Evolutionary conservation across 306 rosid genomes (phyloP), one percentile per base, ranked within the genome.

Genomic region (Medicago ruthenica): DNA sequence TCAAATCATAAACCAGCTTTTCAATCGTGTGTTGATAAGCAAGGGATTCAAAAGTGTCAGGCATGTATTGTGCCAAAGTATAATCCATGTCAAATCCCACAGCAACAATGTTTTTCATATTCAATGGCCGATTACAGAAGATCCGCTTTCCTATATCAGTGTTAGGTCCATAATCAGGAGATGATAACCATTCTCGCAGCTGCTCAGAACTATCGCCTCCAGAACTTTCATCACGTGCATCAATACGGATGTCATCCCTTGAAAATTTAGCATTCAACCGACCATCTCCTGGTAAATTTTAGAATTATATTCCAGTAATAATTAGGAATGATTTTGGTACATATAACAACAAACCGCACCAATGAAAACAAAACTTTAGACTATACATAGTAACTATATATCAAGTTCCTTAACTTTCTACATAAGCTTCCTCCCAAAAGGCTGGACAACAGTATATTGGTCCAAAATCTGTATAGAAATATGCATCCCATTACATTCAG

Each of bases 61-160:
- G 91, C 89, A 76, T 95, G 91, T 95, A 95, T 64, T 95, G 99
- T 18, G 99, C 99, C 70, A 95, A 83, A 53, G 99, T 95, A 85
- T 95, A 95, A 84, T 95, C 99, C 99, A 95, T 92, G 83, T 95
- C 99, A 82, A 95, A 95, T 72, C 99, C 99, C 17, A 92, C 97
- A 15, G 99, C 97, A 77, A 92, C 91, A 55, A 92, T 92, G 81
- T 66, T 89, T 87, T 84, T 92, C 99, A 95, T 95, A 78, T 95
- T 95, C 86, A 95, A 81, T 18, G 99, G 87, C 71, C 97, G 85
- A 83, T 95, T 95, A 86, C 99, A 95, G 81, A 95, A 95, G 36
- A 95, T 89, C 54, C 70, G 96, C 89, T 89, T 92, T 68, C 97
- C 86, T 61, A 89, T 85, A 39, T 85, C 91, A 74, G 88, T 83